A percentile compares a stretch with the other conserved stretches of the same genome.
These are phyloP conservation scores for Pseudovirgaria hyperparasitica DNA, from an alignment of 2,329 filamentous ascomycete species.

Conservation along the genomic window DNA sequence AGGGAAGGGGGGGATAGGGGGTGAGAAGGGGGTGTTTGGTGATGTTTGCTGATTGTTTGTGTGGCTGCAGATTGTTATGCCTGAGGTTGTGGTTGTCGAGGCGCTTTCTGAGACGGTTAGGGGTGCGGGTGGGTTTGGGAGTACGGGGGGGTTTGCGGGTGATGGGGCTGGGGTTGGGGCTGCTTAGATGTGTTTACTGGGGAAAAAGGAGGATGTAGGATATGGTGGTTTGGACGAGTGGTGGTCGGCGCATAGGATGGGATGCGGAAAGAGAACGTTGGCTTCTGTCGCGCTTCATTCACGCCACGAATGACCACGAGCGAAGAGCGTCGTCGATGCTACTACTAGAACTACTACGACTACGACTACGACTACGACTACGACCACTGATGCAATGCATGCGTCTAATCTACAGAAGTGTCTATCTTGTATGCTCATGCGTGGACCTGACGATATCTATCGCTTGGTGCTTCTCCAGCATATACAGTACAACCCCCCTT, in stretches of 20 bases:
- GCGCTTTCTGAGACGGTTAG: conserved; percentile 82
- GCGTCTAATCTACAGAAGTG: too few species aligned
- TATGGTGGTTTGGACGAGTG: not conserved
- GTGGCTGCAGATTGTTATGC: conserved; percentile 62
- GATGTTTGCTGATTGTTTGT: not conserved
- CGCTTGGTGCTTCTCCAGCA: conserved; percentile 9
- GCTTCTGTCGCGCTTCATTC: too few species aligned
- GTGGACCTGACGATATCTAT: too few species aligned
- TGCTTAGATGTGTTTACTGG: conserved; percentile 2
- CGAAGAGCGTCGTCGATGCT: too few species aligned
- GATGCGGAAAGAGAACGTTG: too few species aligned
- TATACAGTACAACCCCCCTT: conserved; percentile 13
- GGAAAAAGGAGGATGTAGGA: not conserved
- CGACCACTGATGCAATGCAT: too few species aligned
- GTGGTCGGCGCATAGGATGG: not conserved
- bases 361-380: too few species aligned
- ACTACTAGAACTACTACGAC: too few species aligned
- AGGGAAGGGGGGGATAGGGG: not conserved
- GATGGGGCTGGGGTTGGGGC: conserved; percentile 7
- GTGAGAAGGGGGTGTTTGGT: conserved; percentile 1
- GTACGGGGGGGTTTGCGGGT: conserved; percentile 23
- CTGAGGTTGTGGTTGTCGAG: conserved; percentile 79
- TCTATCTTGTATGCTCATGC: too few species aligned
- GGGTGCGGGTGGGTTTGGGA: conserved; percentile 55
- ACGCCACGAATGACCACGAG: too few species aligned